Base-by-base conservation (phyloP, 176 grass and related monocot genomes). In the Bonia amplexicaulis region DNA sequence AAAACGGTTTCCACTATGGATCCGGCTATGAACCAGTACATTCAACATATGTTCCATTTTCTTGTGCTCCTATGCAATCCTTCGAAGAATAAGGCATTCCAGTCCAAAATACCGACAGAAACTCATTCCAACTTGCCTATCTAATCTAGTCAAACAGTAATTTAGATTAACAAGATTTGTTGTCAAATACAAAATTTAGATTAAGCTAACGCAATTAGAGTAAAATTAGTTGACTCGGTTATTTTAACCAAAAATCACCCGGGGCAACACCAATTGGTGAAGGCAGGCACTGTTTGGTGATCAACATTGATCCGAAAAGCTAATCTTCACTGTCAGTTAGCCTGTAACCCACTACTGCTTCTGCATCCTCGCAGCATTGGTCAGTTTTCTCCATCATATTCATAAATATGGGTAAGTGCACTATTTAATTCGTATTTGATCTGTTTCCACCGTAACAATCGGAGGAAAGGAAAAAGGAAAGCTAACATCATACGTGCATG, bases 311-410 rank as follows among this genome's bases (percentile, higher is more conserved):
- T 37, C 58, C 67, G 57, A 48, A 75, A 70, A 68, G 79, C 41
- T 48, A 29, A 44, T 2, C 20, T n/a, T 55, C 2, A 23, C 80
- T 84, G 74, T 73, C 67, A 26, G 3, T 54, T 73, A 65, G 19
- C 68, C 46, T 89, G 67, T 79, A 35, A 26, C 87, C 74, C 74
- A 88, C 87, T 79, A 71, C 2, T 78, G 23, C n/a, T 54, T 25
- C 57, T 67, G 60, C 49, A 80, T 76, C 54, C 46, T 31, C 31
- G 52, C 22, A 20, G 35, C 35, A 37, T 33, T 33, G 31, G 31
- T 33, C 31, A 33, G 31, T 33, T 33, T 33, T 33, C 31, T 33
- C 31, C 31, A 33, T 33, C 2, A 33, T 33, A 33, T 33, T 33
- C 31, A 33, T 33, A 33, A 33, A 33, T 33, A 33, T 33, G 3